A percentile compares a stretch with the other conserved stretches of the same genome.
phyloP scores from a whole-genome alignment of 2,329 filamentous ascomycete species.

The Sporothrix mexicana region DNA sequence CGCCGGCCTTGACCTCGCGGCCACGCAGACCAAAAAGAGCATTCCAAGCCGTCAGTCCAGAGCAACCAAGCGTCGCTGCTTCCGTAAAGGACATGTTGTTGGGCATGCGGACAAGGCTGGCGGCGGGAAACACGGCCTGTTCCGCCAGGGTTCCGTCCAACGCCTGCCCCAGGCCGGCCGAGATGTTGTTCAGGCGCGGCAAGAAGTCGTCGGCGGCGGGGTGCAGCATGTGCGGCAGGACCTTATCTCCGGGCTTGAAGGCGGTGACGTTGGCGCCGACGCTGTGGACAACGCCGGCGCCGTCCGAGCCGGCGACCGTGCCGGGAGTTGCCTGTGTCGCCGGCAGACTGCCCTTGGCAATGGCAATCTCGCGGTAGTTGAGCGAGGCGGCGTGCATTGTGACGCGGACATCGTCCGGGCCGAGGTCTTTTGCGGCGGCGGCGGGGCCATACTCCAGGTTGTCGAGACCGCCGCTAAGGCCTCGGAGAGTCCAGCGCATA shows the following conservation, averaged over 20 bases:
- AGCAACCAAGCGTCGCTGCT: constrained; percentile 63
- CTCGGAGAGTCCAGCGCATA: constrained; percentile 1
- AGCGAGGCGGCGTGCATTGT: constrained; percentile 62
- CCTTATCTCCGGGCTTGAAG: constrained; percentile 47
- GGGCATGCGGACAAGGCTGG: constrained; percentile 69
- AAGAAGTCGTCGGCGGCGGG: constrained; percentile 44
- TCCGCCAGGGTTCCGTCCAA: constrained; percentile 72
- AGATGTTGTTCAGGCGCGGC: constrained; percentile 70
- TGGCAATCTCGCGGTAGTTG: constrained; percentile 61
- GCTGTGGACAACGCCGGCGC: constrained; percentile 59
- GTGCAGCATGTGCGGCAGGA: constrained; percentile 21
- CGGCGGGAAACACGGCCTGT: constrained; percentile 71
- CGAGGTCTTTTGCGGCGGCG: background rate
- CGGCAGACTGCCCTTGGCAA: constrained; percentile 45
- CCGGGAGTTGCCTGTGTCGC: constrained; percentile 46
- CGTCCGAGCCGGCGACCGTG: constrained; percentile 59
- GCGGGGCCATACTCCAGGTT: background rate
- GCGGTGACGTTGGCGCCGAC: constrained; percentile 57
- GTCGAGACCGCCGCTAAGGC: background rate
- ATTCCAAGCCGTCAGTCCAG: constrained; percentile 70
- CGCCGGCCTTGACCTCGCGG: constrained; percentile 57
- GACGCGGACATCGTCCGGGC: constrained; percentile 69
- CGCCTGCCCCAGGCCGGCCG: background rate
- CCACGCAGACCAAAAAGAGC: constrained; percentile 61
- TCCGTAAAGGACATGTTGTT: constrained; percentile 59